Evolutionary conservation across 2,329 filamentous ascomycete genomes (phyloP).

Genomic region (Ceratocystis cubensis): DNA sequence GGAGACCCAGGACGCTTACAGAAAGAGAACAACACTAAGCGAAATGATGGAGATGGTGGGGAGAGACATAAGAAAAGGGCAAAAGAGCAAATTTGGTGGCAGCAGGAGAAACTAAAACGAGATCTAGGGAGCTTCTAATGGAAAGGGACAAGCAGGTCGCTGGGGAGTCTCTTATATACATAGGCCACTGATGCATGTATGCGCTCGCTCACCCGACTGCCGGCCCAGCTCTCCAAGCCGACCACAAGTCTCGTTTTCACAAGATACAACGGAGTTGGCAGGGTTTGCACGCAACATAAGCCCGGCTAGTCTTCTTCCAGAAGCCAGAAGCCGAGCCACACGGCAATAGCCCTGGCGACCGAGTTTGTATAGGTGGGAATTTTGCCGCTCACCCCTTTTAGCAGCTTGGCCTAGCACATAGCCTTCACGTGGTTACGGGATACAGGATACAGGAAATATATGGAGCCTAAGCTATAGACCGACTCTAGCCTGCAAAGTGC

Average conservation of each 20-base stretch:
- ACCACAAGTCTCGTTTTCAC: not conserved
- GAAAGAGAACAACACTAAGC: constrained; percentile 8
- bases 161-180: not conserved
- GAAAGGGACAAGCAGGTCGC: not conserved
- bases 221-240: not conserved
- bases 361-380: not conserved
- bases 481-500: not conserved
- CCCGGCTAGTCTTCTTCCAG: constrained; percentile 3
- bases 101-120: not conserved
- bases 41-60: constrained; percentile 10
- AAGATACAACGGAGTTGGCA: not conserved
- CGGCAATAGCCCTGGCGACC: constrained; percentile 10
- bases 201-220: not conserved
- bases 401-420: no score
- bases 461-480: not conserved
- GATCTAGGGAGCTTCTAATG: not conserved
- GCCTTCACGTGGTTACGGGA: not conserved
- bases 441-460: not conserved
- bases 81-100: not conserved
- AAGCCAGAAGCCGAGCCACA: not conserved
- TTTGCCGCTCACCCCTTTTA: constrained; percentile 4
- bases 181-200: not conserved
- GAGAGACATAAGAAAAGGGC: not conserved
- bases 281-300: not conserved
- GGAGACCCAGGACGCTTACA: not conserved